Evolutionary conservation across 1,284 basidiomycete genomes (phyloP), one percentile per base, ranked within the genome.

Genomic region (Apiotrichum montevideense): DNA sequence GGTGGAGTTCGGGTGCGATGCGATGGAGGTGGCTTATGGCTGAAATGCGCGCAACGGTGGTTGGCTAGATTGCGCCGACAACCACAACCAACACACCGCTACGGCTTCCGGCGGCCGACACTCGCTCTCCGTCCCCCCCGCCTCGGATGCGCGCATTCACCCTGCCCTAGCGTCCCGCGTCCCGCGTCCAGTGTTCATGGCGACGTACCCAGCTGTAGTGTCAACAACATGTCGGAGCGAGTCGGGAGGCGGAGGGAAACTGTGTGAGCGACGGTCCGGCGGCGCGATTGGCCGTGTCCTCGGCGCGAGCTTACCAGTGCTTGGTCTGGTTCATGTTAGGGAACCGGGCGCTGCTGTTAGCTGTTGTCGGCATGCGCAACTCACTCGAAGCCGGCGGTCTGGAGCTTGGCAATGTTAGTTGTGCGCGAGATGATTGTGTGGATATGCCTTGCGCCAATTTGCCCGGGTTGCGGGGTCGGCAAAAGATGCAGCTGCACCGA

Each of bases 301-400:
- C 51, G 14, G 13, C 15, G 47, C 43, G 14, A 15, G 68, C 83
- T 64, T 70, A 94, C 91, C 92, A 96, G 80, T 95, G 90, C 76
- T 86, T 85, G 54, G 90, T 93, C 80, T 95, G 92, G 82, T 97
- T 97, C 68, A 85, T 84, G 79, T 98, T 95, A 58, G 93, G 94
- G 83, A 96, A 96, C 65, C 92, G 89, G 71, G 90, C 90, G 87
- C 73, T 75, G 54, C 11, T 10, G 0, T 53, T 58, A 40, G 58
- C 57, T 33, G 29, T 29, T 13, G 32, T 39, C 13, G 1, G 13
- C 13, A n/a, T 4, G 37, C 32, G 29, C 39, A 64, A 70, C 75
- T 68, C 59, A 77, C 75, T 78, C 77, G 70, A 77, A 78, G 56
- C 75, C 77, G 58, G 76, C 75, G 56, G 77, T 78, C 62, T 77